Conservation (phyloP, 495 filamentous ascomycete genomes). For the Aspergillus indologenus region DNA sequence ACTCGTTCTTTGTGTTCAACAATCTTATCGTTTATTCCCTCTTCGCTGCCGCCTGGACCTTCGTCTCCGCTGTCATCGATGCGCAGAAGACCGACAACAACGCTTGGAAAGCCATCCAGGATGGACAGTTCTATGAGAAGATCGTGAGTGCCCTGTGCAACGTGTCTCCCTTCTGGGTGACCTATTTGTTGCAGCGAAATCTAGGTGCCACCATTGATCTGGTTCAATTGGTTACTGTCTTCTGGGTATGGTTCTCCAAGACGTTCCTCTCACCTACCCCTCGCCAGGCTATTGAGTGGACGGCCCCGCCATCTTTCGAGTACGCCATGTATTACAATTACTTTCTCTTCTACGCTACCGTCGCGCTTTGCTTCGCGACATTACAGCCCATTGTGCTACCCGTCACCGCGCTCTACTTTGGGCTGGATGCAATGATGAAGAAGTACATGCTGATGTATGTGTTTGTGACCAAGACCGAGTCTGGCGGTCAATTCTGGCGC, state of each 20-base stretch:
- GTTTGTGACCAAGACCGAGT: constrained; percentile 94
- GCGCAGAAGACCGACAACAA: constrained; percentile 48
- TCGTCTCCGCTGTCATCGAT: constrained; percentile 61
- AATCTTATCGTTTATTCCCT: constrained; percentile 91
- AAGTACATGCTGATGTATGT: constrained; percentile 95
- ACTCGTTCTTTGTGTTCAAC: constrained; percentile 97
- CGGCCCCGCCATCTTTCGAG: constrained; percentile 88
- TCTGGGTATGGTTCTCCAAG: constrained; percentile 76
- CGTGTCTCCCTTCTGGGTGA: constrained; percentile 89
- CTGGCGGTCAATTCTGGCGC: constrained; percentile 91
- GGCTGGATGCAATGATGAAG: constrained; percentile 82
- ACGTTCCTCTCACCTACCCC: constrained; percentile 86
- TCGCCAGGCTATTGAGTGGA: constrained; percentile 87
- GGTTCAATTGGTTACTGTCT: constrained; percentile 73
- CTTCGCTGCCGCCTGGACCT: constrained; percentile 76
- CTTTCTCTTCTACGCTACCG: constrained; percentile 91
- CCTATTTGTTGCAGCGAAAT: constrained; percentile 88
- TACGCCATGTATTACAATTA: constrained; percentile 96
- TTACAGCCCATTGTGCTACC: constrained; percentile 90
- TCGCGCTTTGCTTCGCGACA: constrained; percentile 80
- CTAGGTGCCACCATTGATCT: constrained; percentile 88
- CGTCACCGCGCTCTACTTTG: constrained; percentile 86
- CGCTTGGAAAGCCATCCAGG: constrained; percentile 65
- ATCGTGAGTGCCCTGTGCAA: constrained; percentile 68
- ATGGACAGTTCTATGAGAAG: constrained; percentile 56